phyloP scores from a whole-genome alignment of 768 basidiomycete species.

The Hebeloma cylindrosporum region DNA sequence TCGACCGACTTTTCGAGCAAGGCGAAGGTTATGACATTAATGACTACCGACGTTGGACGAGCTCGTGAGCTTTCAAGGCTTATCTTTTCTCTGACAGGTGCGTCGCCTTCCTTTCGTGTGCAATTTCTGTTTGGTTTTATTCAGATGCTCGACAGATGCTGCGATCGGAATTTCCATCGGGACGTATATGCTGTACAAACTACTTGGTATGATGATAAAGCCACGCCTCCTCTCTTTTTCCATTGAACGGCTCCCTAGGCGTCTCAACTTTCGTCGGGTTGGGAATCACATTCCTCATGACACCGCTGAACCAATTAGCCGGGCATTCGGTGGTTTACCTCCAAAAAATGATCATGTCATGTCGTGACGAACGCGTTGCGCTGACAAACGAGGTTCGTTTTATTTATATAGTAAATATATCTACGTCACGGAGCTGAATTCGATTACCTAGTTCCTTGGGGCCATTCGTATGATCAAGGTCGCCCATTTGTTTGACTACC shows the following conservation, averaged over 20 bases:
- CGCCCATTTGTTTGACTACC: conserved; percentile 3
- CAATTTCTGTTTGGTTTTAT: conserved; percentile 36
- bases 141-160: conserved; percentile 13
- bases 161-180: conserved; percentile 22
- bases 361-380: conserved; percentile 78
- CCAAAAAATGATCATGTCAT: conserved; percentile 57
- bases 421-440: conserved; percentile 25
- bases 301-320: conserved; percentile 23
- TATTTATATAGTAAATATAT: conserved; percentile 40
- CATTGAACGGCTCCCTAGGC: conserved; percentile 3
- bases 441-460: conserved; percentile 63
- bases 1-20: conserved; percentile 16
- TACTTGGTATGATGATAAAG: conserved; percentile 47
- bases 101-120: neutral
- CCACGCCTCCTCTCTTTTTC: conserved; percentile 40
- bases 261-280: conserved; percentile 23
- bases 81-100: conserved; percentile 16
- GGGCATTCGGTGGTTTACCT: conserved; percentile 18
- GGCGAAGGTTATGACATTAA: conserved; percentile 19
- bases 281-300: conserved; percentile 19
- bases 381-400: conserved; percentile 77
- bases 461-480: conserved; percentile 90
- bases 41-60: conserved; percentile 19
- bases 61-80: conserved; percentile 14
- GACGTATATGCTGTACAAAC: conserved; percentile 17